These are phyloP conservation scores for Trifolium pratense DNA, from an alignment of 306 rosid genomes.

Conservation along the genomic window DNA sequence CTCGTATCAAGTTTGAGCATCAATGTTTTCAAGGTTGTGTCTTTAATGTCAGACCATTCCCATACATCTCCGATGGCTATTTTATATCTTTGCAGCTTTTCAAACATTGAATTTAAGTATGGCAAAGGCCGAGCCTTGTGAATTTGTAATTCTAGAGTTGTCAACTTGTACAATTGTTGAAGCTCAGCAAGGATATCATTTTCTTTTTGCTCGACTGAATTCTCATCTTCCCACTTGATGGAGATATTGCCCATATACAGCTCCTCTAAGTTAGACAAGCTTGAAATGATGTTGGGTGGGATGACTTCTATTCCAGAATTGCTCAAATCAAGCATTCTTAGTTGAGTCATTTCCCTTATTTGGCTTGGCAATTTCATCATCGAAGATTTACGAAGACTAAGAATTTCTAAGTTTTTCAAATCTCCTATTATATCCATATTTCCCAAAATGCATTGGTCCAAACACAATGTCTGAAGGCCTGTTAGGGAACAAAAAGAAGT, in stretches of 20 bases:
- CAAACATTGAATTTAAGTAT: background rate
- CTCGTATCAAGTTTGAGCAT: too few species aligned
- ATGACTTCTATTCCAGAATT: background rate
- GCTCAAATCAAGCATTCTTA: slow-evolving; percentile 20
- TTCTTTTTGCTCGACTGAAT: background rate
- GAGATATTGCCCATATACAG: background rate
- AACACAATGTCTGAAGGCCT: background rate
- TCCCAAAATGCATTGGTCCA: background rate
- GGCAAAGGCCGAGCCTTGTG: background rate
- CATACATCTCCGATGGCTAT: too few species aligned
- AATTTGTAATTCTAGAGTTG: background rate
- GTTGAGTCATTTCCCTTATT: background rate
- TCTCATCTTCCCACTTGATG: slow-evolving; percentile 5
- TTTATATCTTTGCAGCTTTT: background rate
- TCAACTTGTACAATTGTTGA: background rate
- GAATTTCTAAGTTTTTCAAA: slow-evolving; percentile 1
- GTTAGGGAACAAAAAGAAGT: background rate
- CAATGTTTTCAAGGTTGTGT: too few species aligned
- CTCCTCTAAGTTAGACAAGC: slow-evolving; percentile 16
- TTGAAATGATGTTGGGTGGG: slow-evolving; percentile 20
- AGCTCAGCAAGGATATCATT: slow-evolving; percentile 8
- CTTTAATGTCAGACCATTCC: too few species aligned
- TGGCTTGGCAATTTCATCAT: background rate
- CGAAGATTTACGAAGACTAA: background rate
- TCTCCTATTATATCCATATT: background rate